Evolutionary conservation across 2,329 filamentous ascomycete species (phyloP).

Genomic region (Exophiala calicioides): DNA sequence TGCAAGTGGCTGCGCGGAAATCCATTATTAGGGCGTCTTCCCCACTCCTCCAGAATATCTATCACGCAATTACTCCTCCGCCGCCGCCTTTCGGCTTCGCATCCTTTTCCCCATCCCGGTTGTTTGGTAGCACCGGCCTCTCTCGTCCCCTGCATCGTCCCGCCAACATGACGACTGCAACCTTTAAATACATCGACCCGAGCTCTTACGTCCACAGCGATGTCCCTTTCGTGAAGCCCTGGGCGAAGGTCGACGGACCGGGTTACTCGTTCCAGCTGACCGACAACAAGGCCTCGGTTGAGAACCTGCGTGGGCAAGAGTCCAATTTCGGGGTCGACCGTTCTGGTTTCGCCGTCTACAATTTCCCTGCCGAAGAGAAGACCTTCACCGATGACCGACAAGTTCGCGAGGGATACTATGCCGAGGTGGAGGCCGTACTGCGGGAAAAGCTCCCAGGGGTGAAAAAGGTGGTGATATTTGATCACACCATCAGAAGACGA

Average conservation of each 20-base stretch:
- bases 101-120: constrained; percentile 4
- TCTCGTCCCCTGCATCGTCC: no score
- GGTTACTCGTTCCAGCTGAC: constrained; percentile 55
- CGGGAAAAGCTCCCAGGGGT: constrained; percentile 56
- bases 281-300: constrained; percentile 51
- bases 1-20: constrained; percentile 11
- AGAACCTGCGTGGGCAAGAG: constrained; percentile 57
- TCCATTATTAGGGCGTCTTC: constrained; percentile 15
- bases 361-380: constrained; percentile 54
- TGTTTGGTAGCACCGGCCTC: constrained; percentile 8
- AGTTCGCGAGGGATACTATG: constrained; percentile 61
- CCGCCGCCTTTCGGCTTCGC: no score
- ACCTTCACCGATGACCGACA: constrained; percentile 57
- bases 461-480: constrained; percentile 67
- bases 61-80: constrained; percentile 3
- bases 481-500: constrained; percentile 67
- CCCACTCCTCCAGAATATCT: constrained; percentile 16
- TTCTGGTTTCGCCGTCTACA: constrained; percentile 59
- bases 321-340: constrained; percentile 58
- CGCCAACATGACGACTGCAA: constrained; percentile 58
- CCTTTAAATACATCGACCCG: constrained; percentile 64
- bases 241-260: constrained; percentile 65
- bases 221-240: constrained; percentile 52
- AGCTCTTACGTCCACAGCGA: constrained; percentile 46
- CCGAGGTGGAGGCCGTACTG: constrained; percentile 61